phyloP scores from a whole-genome alignment of 2,329 filamentous ascomycete genomes.

The Stagonosporopsis tanaceti region DNA sequence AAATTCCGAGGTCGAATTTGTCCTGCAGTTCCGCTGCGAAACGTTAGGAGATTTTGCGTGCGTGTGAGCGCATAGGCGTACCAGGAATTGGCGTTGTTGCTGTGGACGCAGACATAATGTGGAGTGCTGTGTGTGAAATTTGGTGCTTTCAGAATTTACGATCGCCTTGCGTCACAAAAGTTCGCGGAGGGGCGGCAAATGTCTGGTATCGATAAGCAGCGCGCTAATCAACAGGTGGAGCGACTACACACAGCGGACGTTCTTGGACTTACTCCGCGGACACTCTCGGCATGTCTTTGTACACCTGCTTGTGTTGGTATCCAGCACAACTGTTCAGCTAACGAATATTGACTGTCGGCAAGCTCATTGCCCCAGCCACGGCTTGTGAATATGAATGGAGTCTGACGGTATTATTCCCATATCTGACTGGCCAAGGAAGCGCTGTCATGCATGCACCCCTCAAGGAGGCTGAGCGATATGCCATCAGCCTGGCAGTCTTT shows the following conservation, averaged over 20 bases:
- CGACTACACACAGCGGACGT: neutral
- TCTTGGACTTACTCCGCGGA: neutral
- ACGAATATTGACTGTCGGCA: neutral
- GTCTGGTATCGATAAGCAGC: constrained; percentile 15
- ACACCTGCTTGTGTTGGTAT: neutral
- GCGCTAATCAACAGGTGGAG: neutral
- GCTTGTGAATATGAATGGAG: neutral
- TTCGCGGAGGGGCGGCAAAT: constrained; percentile 12
- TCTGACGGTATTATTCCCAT: neutral
- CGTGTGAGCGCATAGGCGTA: neutral
- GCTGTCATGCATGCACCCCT: neutral
- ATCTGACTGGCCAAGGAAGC: neutral
- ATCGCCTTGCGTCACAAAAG: constrained; percentile 22
- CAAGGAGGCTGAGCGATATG: neutral
- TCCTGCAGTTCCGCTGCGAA: constrained; percentile 36
- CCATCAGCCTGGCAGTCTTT: neutral
- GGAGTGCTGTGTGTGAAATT: neutral
- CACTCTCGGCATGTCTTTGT: neutral
- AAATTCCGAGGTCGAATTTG: constrained; percentile 81
- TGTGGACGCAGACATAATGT: constrained; percentile 21
- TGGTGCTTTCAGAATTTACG: constrained; percentile 6
- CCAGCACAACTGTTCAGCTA: neutral
- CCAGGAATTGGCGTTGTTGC: constrained; percentile 14
- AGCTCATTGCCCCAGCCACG: neutral
- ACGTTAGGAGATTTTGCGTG: constrained; percentile 7